Evolutionary conservation across 768 basidiomycete species (phyloP).

Genomic region (Serpula lacrymans): DNA sequence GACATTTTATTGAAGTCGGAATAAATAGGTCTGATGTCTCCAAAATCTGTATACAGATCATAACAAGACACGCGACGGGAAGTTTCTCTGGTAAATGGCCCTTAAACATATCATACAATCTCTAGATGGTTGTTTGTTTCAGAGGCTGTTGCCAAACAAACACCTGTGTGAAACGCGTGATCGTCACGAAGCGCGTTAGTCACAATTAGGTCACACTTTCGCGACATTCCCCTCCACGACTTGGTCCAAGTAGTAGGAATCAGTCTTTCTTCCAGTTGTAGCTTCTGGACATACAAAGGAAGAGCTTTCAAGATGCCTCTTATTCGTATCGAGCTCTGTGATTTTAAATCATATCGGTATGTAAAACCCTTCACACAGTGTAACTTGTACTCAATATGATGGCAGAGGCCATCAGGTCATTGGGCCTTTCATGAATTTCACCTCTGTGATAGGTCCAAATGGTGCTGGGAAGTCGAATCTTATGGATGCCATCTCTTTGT

Average conservation of each 20-base stretch:
- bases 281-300: no score
- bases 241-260: neutral
- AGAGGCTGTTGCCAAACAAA: slow-evolving; percentile 3
- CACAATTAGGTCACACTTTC: neutral
- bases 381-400: neutral
- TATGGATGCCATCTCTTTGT: slow-evolving; percentile 99
- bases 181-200: slow-evolving; percentile 5
- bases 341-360: slow-evolving; percentile 95
- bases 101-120: no score
- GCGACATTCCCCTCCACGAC: neutral
- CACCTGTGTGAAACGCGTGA: neutral
- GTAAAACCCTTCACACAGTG: slow-evolving; percentile 9
- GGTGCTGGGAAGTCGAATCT: slow-evolving; percentile 98
- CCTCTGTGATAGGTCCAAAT: slow-evolving; percentile 97
- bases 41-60: no score
- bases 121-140: slow-evolving; percentile 5
- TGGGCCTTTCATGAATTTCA: slow-evolving; percentile 91
- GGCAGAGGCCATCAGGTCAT: slow-evolving; percentile 76
- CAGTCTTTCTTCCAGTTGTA: neutral
- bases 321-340: slow-evolving; percentile 81
- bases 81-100: no score
- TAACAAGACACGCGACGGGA: no score
- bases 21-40: no score
- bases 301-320: slow-evolving; percentile 60
- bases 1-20: no score